Conservation (phyloP, 257 asterid species). For the Sherardia arvensis region DNA sequence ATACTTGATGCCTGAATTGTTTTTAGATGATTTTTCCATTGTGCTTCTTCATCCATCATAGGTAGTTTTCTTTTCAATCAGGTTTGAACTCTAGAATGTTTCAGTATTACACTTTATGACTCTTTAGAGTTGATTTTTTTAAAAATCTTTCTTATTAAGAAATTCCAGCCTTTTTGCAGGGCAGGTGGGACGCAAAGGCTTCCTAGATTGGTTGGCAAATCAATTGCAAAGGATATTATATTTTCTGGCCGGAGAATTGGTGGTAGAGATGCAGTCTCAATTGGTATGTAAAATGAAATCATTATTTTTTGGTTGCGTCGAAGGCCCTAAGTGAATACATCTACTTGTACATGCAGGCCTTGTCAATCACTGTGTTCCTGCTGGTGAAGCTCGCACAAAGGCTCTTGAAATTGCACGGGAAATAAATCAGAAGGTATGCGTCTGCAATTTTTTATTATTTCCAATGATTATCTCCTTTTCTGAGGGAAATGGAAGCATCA, state of each 20-base stretch:
- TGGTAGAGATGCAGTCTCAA: conserved; percentile 25
- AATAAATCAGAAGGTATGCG: conserved; percentile 65
- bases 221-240: too few species aligned
- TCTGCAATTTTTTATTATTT: not conserved
- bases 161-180: too few species aligned
- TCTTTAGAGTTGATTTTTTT: too few species aligned
- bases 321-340: conserved; percentile 1
- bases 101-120: too few species aligned
- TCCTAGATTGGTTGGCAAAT: conserved; percentile 89
- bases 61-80: not conserved
- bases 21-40: not conserved
- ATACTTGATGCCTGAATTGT: not conserved
- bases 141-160: too few species aligned
- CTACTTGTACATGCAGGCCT: conserved; percentile 48
- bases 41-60: not conserved
- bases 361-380: conserved; percentile 72
- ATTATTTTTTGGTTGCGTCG: not conserved
- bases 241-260: too few species aligned
- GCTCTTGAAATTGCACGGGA: conserved; percentile 76
- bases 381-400: conserved; percentile 70
- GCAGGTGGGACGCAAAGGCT: too few species aligned
- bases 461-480: too few species aligned
- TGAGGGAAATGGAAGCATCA: not conserved
- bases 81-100: not conserved
- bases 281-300: conserved; percentile 16